Conservation (phyloP, 2,329 filamentous ascomycete species). For the Aspergillus sp. region DNA sequence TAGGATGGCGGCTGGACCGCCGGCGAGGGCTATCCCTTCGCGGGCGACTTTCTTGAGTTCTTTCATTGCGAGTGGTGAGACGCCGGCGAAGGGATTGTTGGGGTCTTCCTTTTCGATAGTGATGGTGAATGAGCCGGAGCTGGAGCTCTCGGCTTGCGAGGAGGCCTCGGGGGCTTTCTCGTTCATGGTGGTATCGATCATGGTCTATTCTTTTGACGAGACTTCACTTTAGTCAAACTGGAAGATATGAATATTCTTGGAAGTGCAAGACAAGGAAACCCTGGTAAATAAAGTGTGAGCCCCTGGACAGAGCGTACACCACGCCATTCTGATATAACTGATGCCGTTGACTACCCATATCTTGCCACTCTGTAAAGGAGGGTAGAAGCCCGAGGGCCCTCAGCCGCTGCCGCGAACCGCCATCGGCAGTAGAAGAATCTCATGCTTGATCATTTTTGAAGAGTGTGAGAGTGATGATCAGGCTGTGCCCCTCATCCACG, state of each 20-base stretch:
- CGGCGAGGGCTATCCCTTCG: conserved; percentile 2
- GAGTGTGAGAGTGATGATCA: neutral
- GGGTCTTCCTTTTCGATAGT: neutral
- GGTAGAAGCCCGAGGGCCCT: conserved; percentile 1
- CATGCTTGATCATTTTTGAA: neutral
- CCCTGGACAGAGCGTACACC: neutral
- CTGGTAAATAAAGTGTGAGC: neutral
- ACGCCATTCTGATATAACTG: neutral
- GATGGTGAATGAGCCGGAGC: neutral
- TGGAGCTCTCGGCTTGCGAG: neutral
- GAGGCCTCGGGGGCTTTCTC: neutral
- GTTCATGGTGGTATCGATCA: neutral
- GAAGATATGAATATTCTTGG: neutral
- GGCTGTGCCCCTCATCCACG: neutral
- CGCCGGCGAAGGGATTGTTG: too few species aligned
- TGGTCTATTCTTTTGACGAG: neutral
- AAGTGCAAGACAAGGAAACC: neutral
- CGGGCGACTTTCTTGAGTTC: neutral
- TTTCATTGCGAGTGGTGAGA: too few species aligned
- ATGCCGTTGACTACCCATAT: neutral
- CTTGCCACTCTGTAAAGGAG: neutral
- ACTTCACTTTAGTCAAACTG: neutral
- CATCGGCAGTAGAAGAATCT: neutral
- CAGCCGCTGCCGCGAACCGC: conserved; percentile 4
- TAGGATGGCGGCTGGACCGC: conserved; percentile 1